Conservation (phyloP, 345 rosid species). For the Clausena lansium region DNA sequence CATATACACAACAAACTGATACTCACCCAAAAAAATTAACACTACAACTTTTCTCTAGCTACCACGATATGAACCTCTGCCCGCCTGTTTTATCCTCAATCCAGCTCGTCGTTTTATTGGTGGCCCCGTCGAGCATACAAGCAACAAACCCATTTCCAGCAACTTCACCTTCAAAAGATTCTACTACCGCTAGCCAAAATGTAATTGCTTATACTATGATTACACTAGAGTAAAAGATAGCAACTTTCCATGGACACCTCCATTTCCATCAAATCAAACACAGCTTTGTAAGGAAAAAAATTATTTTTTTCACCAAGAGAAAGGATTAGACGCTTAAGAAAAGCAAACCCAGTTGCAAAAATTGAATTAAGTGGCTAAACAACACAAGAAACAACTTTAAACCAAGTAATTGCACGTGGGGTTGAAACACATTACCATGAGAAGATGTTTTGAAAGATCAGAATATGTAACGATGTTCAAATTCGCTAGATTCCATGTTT, state of each 20-base stretch:
- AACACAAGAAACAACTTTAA: not conserved
- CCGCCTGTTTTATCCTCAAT: slow-evolving; percentile 51
- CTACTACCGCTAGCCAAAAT: not conserved
- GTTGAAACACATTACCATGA: not conserved
- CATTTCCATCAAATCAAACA: not conserved
- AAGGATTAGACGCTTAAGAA: not conserved
- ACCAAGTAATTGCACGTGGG: not conserved
- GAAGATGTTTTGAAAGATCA: slow-evolving; percentile 1
- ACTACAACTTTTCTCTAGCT: slow-evolving; percentile 36
- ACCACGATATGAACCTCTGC: slow-evolving; percentile 60
- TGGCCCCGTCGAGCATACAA: slow-evolving; percentile 41
- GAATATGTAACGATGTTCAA: slow-evolving; percentile 24
- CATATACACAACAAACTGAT: slow-evolving; percentile 14
- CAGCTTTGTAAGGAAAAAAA: not conserved
- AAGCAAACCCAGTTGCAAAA: slow-evolving; percentile 2
- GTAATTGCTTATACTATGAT: not conserved
- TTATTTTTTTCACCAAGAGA: not conserved
- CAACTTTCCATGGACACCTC: not conserved
- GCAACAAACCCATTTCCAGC: slow-evolving; percentile 35
- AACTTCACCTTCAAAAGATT: slow-evolving; percentile 7
- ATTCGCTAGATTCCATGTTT: slow-evolving; percentile 48
- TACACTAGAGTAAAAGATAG: not conserved
- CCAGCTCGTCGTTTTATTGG: slow-evolving; percentile 53
- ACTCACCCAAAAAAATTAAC: slow-evolving; percentile 2
- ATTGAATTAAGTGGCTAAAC: not conserved